Evolutionary conservation across 1,284 basidiomycete species (phyloP).

Genomic region (Cutaneotrichosporon curvatum): DNA sequence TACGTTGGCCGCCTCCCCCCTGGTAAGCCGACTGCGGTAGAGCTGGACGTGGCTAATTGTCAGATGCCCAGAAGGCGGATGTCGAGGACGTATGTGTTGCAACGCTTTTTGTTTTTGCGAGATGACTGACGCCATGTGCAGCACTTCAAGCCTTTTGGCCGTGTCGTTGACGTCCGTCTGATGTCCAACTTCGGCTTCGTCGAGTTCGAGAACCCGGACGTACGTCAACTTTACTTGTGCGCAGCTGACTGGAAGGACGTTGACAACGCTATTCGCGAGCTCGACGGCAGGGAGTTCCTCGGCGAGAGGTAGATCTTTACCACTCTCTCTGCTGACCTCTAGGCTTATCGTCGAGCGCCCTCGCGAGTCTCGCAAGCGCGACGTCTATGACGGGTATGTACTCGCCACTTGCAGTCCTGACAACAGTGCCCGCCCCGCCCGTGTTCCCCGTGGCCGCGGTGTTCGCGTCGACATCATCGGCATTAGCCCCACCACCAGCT

Average conservation of each 20-base stretch:
- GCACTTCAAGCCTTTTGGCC: slow-evolving; percentile 78
- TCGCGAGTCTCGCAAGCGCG: slow-evolving; percentile 76
- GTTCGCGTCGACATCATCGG: slow-evolving; percentile 76
- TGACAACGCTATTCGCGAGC: slow-evolving; percentile 77
- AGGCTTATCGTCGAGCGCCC: slow-evolving; percentile 88
- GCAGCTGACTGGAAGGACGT: slow-evolving; percentile 59
- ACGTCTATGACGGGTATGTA: slow-evolving; percentile 60
- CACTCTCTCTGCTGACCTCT: slow-evolving; percentile 1
- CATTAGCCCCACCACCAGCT: slow-evolving; percentile 84
- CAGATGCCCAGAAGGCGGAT: slow-evolving; percentile 30
- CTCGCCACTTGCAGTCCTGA: background rate
- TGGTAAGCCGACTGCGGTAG: slow-evolving; percentile 22
- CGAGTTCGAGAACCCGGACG: slow-evolving; percentile 79
- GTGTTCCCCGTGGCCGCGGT: slow-evolving; percentile 50
- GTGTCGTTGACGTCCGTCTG: slow-evolving; percentile 80
- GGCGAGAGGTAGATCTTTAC: slow-evolving; percentile 61
- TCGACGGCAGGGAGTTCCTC: slow-evolving; percentile 81
- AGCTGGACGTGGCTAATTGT: background rate
- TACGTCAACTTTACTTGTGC: slow-evolving; percentile 27
- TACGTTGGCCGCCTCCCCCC: slow-evolving; percentile 43
- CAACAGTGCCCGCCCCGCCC: slow-evolving; percentile 21
- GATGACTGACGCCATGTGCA: slow-evolving; percentile 43
- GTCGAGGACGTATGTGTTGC: slow-evolving; percentile 31
- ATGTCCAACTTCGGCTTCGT: slow-evolving; percentile 95
- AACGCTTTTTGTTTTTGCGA: no score